Base-by-base conservation (phyloP, 495 filamentous ascomycete genomes). In the Aspergillus taichungensis region DNA sequence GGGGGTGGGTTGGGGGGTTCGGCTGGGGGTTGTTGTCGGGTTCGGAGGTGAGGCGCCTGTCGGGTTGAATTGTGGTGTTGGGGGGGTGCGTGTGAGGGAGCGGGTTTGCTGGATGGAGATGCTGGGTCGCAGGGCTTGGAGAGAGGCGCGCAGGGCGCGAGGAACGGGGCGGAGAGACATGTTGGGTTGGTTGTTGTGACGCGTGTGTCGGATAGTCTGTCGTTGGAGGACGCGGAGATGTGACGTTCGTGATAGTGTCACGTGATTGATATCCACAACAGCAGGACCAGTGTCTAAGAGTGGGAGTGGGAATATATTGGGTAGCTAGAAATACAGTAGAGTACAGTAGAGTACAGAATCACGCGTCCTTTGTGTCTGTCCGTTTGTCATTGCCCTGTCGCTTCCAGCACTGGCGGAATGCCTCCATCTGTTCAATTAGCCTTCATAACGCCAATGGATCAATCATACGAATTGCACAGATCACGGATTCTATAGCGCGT, bases 361-460 rank as follows among this genome's bases (percentile, higher is more conserved):
- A 68, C 42, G 59, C 61, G 60, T 92, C 80, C 57, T 88, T 88
- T 28, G 74, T 82, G 53, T 74, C 72, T 0, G 90, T 95, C 57
- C 92, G 79, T 62, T 82, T 67, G 56, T 90, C 80, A 63, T 98
- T 98, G 37, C 89, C 83, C 49, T 95, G 83, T 46, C 71, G 75
- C 64, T 94, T 94, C 92, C 92, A 98, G 62, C 92, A 98, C 54
- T 84, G 75, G 53, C 79, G 80, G 60, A 98, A 98, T 7, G 75
- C 76, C 61, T 95, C 86, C 87, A 98, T 94, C 92, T 98, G 52
- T 24, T 24, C 18, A 1, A 24, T 24, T 24, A 24, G 18, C 18
- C 4, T 24, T 24, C 18, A 34, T n/a, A n/a, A n/a, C n/a, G n/a
- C 9, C 9, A 12, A 34, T 34, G 32, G 14, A 11, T 30, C 8